phyloP scores from a whole-genome alignment of 345 rosid species.

The Streptanthus diversifolius region DNA sequence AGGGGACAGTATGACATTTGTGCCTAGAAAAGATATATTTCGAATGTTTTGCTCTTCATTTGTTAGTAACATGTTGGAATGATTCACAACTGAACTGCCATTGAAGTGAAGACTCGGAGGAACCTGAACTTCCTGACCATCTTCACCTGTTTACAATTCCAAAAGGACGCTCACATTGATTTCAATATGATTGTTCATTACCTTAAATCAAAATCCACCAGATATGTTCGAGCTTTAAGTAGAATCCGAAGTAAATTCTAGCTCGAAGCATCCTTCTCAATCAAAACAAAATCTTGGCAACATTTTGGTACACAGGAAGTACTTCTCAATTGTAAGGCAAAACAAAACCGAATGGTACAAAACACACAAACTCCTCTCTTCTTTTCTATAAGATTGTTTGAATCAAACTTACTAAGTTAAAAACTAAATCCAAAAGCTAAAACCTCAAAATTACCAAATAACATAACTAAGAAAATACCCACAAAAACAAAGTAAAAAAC shows the following conservation, averaged over 20 bases:
- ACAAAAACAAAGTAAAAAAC: background rate
- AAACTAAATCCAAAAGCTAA: background rate
- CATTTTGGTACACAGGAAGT: too few species aligned
- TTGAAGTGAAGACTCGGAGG: slow-evolving; percentile 45
- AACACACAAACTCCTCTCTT: too few species aligned
- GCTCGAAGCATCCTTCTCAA: background rate
- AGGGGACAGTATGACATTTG: slow-evolving; percentile 32
- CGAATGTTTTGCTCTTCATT: slow-evolving; percentile 21
- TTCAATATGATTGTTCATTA: background rate
- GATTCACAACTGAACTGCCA: slow-evolving; percentile 31
- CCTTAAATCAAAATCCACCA: background rate
- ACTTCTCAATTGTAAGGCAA: background rate
- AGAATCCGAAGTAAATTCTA: background rate
- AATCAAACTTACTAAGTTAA: background rate
- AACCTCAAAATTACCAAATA: background rate
- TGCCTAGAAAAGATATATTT: slow-evolving; percentile 32
- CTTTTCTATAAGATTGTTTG: background rate
- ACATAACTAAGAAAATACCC: too few species aligned
- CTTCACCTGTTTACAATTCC: slow-evolving; percentile 57
- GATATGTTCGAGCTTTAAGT: background rate
- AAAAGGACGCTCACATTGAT: background rate
- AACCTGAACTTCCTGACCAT: slow-evolving; percentile 46
- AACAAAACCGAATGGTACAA: too few species aligned
- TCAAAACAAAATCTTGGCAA: slow-evolving; percentile 3
- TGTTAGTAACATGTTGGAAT: slow-evolving; percentile 23